Percentiles rank a stretch among this genome's conserved stretches.
phyloP scores from a whole-genome alignment of 257 asterid genomes.

The Cynanchum wilfordii region DNA sequence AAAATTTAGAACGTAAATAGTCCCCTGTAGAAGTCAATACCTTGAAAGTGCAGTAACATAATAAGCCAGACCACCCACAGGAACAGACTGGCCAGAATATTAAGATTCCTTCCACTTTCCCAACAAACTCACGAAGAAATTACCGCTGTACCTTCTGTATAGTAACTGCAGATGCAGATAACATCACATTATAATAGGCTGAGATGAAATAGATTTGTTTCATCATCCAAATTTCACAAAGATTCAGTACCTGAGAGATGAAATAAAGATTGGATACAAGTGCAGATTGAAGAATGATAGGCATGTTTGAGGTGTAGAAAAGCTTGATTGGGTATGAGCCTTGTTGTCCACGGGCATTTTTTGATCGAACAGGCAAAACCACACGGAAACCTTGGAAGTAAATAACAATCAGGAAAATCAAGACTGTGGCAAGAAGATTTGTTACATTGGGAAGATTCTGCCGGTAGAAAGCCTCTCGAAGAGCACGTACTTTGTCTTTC shows the following conservation, averaged over 20 bases:
- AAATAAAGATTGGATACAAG: conserved; percentile 79
- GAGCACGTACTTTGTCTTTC: conserved; percentile 73
- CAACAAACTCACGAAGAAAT: conserved; percentile 66
- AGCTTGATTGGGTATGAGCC: conserved; percentile 90
- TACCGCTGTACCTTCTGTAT: conserved; percentile 64
- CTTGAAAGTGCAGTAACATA: conserved; percentile 85
- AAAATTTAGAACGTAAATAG: not conserved
- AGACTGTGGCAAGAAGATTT: conserved; percentile 76
- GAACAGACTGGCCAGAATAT: conserved; percentile 74
- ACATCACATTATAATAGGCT: not conserved
- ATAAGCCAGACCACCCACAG: conserved; percentile 86
- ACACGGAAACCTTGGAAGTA: conserved; percentile 94
- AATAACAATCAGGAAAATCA: conserved; percentile 75
- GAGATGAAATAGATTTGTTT: not conserved
- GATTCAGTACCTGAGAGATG: conserved; percentile 65
- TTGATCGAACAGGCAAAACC: conserved; percentile 79
- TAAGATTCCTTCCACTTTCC: conserved; percentile 92
- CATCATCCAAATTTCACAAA: not conserved
- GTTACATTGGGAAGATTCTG: conserved; percentile 90
- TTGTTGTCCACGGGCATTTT: conserved; percentile 89
- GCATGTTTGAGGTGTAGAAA: conserved; percentile 89
- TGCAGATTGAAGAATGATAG: conserved; percentile 77
- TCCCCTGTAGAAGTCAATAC: conserved; percentile 20
- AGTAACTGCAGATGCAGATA: conserved; percentile 45
- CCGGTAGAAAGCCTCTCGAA: conserved; percentile 85